These are phyloP conservation scores for Epichloe baconii DNA, from an alignment of 2,329 filamentous ascomycete genomes.

Conservation along the genomic window DNA sequence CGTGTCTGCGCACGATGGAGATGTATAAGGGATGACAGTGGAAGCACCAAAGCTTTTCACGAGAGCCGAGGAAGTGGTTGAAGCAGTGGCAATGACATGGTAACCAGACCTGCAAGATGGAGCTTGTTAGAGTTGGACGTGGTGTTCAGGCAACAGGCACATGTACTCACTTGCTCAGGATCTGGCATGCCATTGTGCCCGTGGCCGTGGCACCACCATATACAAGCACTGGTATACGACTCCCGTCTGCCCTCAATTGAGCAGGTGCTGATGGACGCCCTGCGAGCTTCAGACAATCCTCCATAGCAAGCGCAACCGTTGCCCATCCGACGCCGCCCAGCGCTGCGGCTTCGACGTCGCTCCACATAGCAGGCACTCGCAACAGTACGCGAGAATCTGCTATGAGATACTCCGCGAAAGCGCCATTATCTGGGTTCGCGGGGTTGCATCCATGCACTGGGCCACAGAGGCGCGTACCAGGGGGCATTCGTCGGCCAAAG, in stretches of 20 bases:
- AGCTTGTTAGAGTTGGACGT: background rate
- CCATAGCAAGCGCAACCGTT: slow-evolving; percentile 11
- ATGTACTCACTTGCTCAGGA: slow-evolving; percentile 12
- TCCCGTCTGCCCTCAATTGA: background rate
- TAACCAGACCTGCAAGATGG: slow-evolving; percentile 1
- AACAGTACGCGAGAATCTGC: slow-evolving; percentile 6
- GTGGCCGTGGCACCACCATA: slow-evolving; percentile 17
- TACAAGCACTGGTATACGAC: slow-evolving; percentile 13
- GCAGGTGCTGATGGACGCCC: slow-evolving; percentile 5
- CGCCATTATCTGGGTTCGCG: background rate
- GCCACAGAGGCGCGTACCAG: background rate
- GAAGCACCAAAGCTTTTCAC: background rate
- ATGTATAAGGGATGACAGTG: background rate
- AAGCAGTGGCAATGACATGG: background rate
- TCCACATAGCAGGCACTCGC: slow-evolving; percentile 10
- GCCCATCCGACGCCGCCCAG: slow-evolving; percentile 14
- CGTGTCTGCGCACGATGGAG: background rate
- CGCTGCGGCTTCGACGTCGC: slow-evolving; percentile 11
- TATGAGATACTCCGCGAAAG: slow-evolving; percentile 1
- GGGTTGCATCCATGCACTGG: background rate
- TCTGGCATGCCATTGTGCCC: slow-evolving; percentile 17
- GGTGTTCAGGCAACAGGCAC: no score
- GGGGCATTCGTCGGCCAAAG: background rate
- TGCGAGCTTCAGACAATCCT: slow-evolving; percentile 2
- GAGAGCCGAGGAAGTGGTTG: background rate